These are phyloP conservation scores for Arthrobotrys sphaeroides DNA, from an alignment of 2,329 filamentous ascomycete species.

Conservation along the genomic window DNA sequence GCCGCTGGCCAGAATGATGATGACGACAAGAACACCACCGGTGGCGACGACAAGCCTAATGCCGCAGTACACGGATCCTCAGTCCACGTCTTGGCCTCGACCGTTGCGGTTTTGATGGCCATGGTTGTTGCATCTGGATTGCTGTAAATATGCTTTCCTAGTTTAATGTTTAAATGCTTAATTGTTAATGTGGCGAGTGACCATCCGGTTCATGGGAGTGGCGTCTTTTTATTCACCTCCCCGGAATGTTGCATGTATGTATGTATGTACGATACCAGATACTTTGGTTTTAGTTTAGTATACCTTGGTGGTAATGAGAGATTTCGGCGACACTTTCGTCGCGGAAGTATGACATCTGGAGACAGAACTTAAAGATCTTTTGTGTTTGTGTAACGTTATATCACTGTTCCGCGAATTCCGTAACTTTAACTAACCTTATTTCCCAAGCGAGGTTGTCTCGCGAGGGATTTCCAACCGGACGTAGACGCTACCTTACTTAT, in stretches of 20 bases:
- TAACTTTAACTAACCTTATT: conserved; percentile 37
- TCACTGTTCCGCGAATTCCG: neutral
- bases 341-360: neutral
- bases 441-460: conserved; percentile 13
- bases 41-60: conserved; percentile 26
- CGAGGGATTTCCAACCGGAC: neutral
- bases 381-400: neutral
- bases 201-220: neutral
- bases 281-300: conserved; percentile 9
- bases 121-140: conserved; percentile 47
- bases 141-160: conserved; percentile 2
- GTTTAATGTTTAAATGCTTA: conserved; percentile 11
- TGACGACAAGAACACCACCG: neutral
- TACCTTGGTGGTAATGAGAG: conserved; percentile 4
- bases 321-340: neutral
- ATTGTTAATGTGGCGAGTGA: conserved; percentile 10
- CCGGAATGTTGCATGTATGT: neutral
- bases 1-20: neutral
- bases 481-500: conserved; percentile 3
- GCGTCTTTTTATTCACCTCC: neutral
- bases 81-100: conserved; percentile 15
- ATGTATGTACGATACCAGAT: conserved; percentile 12
- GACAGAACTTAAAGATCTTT: neutral
- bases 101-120: conserved; percentile 34
- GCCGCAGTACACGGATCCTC: conserved; percentile 31